These are phyloP conservation scores for Erythrophleum fordii DNA, from an alignment of 306 rosid genomes.

Conservation along the genomic window DNA sequence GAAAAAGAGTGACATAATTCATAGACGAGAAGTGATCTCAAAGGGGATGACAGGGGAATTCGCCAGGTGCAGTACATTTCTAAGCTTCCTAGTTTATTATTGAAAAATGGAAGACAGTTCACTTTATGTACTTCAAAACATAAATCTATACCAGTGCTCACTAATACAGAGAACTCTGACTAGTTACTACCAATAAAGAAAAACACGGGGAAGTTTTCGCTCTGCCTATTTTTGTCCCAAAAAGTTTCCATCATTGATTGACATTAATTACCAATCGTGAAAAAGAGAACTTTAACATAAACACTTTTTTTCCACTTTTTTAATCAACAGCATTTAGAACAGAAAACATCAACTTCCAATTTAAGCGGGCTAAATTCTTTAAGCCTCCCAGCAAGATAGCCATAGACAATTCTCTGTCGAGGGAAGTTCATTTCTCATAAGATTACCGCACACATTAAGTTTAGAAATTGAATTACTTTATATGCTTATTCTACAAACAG, in stretches of 20 bases:
- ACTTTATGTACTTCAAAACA: slow-evolving; percentile 8
- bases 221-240: not conserved
- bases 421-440: not conserved
- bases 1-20: slow-evolving; percentile 4
- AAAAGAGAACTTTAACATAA: not conserved
- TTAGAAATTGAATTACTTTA: not conserved
- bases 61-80: not conserved
- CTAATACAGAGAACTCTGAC: not conserved
- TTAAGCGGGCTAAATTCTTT: not conserved
- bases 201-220: not conserved
- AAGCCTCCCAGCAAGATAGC: not conserved
- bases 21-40: not conserved
- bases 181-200: not conserved
- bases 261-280: not conserved
- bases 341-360: not conserved
- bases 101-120: not conserved
- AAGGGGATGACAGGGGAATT: slow-evolving; percentile 6
- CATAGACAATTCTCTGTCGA: not conserved
- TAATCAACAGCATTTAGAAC: not conserved
- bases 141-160: not conserved
- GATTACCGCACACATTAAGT: not conserved
- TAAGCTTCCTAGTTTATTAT: not conserved
- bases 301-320: not conserved
- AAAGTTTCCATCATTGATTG: not conserved
- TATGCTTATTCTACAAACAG: not conserved